Conservation (phyloP, 257 asterid species). For the Hygrophila difformis region DNA sequence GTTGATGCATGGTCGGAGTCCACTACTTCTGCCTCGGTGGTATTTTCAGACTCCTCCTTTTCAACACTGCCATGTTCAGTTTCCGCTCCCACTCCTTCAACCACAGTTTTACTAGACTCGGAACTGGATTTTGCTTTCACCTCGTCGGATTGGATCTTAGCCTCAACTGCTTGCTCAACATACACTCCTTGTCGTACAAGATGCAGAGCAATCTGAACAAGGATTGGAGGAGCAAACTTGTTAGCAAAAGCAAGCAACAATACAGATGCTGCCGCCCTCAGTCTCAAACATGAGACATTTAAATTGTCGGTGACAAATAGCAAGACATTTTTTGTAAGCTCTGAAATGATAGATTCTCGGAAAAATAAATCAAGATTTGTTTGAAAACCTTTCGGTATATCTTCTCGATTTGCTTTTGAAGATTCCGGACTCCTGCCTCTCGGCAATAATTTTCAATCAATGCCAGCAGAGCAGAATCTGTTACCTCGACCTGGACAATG, state of each 20-base stretch:
- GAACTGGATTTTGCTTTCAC: slow-evolving; percentile 27
- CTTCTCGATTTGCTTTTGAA: slow-evolving; percentile 98
- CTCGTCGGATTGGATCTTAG: slow-evolving; percentile 19
- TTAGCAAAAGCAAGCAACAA: slow-evolving; percentile 3
- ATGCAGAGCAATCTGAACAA: slow-evolving; percentile 71
- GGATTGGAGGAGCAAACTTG: slow-evolving; percentile 2
- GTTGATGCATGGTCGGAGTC: slow-evolving; percentile 27
- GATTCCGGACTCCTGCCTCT: slow-evolving; percentile 98
- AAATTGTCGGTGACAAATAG: slow-evolving; percentile 4
- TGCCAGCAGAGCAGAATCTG: slow-evolving; percentile 83
- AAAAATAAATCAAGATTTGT: background rate
- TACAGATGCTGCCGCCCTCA: background rate
- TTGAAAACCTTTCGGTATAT: slow-evolving; percentile 79
- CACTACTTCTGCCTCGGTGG: slow-evolving; percentile 46
- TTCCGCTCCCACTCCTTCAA: slow-evolving; percentile 33
- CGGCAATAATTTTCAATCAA: slow-evolving; percentile 92
- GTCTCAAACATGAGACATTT: slow-evolving; percentile 4
- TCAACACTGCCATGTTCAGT: slow-evolving; percentile 13
- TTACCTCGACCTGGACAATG: slow-evolving; percentile 69
- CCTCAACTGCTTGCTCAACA: slow-evolving; percentile 20
- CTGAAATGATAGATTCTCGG: background rate
- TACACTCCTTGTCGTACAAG: slow-evolving; percentile 62
- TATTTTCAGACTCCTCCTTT: slow-evolving; percentile 22
- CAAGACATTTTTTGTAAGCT: no score
- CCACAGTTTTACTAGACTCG: slow-evolving; percentile 16